These are phyloP conservation scores for Penicillium silybi DNA, from an alignment of 495 filamentous ascomycete genomes.

Conservation along the genomic window DNA sequence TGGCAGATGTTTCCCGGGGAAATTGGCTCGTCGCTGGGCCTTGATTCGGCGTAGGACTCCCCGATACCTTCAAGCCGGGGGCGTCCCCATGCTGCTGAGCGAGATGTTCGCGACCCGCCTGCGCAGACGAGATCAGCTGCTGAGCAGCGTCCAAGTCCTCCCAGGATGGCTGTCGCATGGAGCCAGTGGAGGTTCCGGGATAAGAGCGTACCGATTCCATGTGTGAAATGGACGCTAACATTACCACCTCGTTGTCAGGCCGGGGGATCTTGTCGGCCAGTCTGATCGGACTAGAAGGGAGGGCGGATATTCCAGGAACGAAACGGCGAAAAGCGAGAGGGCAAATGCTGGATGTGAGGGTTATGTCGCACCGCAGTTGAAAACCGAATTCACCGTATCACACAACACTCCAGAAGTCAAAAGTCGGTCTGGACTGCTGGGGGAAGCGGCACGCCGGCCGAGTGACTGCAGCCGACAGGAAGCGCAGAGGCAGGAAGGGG, in stretches of 20 bases:
- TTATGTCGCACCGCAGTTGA: slow-evolving; percentile 38
- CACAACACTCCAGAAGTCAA: slow-evolving; percentile 25
- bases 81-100: slow-evolving; percentile 28
- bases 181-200: slow-evolving; percentile 27
- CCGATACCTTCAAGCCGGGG: slow-evolving; percentile 7
- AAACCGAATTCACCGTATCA: slow-evolving; percentile 37
- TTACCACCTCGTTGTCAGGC: slow-evolving; percentile 21
- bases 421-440: slow-evolving; percentile 41
- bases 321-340: slow-evolving; percentile 22
- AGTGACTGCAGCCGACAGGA: background rate
- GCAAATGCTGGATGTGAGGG: slow-evolving; percentile 16
- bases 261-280: slow-evolving; percentile 1
- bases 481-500: slow-evolving; percentile 6
- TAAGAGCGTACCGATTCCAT: slow-evolving; percentile 43
- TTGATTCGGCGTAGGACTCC: slow-evolving; percentile 9
- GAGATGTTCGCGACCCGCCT: slow-evolving; percentile 39
- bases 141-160: slow-evolving; percentile 46
- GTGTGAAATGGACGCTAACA: slow-evolving; percentile 40
- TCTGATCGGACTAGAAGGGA: background rate
- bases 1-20: slow-evolving; percentile 5
- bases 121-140: slow-evolving; percentile 45
- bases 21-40: slow-evolving; percentile 11
- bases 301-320: slow-evolving; percentile 3
- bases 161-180: slow-evolving; percentile 40
- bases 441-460: slow-evolving; percentile 1